Conservation (phyloP, 129 eudicot genomes). For the Erigeron canadensis region DNA sequence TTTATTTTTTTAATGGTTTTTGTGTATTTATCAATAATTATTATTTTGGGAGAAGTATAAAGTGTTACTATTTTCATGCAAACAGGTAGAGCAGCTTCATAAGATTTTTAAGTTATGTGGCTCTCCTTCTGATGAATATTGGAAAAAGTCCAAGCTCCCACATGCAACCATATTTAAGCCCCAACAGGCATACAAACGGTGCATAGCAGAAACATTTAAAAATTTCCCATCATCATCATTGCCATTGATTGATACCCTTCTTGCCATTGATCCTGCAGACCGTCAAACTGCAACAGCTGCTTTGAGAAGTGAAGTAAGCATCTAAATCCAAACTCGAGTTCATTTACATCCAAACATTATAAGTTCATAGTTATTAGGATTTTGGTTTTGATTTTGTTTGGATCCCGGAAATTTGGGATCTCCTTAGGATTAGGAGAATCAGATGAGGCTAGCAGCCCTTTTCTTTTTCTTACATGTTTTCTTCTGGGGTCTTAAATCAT, state of each 20-base stretch:
- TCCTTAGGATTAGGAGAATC: not conserved
- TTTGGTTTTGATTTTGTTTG: not conserved
- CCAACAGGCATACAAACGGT: constrained; percentile 68
- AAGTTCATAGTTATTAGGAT: not conserved
- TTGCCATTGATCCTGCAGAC: constrained; percentile 78
- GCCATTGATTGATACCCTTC: constrained; percentile 77
- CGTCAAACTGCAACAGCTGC: constrained; percentile 80
- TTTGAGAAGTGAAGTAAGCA: constrained; percentile 63
- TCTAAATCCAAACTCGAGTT: not conserved
- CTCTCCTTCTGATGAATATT: constrained; percentile 82
- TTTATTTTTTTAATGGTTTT: not conserved
- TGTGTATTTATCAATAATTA: not conserved
- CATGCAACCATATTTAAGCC: constrained; percentile 80
- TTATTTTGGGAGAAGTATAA: not conserved
- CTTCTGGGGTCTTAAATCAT: not conserved
- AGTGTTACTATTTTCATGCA: not conserved
- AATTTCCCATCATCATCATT: constrained; percentile 63
- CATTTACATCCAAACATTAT: not conserved
- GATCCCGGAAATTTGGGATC: not conserved
- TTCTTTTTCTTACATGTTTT: not conserved
- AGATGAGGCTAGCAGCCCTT: not conserved
- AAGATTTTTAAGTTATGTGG: constrained; percentile 87
- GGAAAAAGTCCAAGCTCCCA: constrained; percentile 83
- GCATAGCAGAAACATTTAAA: constrained; percentile 62
- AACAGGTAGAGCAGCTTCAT: constrained; percentile 82